phyloP scores from a whole-genome alignment of 1,139 yeast genomes.

The Scheffersomyces segobiensis region DNA sequence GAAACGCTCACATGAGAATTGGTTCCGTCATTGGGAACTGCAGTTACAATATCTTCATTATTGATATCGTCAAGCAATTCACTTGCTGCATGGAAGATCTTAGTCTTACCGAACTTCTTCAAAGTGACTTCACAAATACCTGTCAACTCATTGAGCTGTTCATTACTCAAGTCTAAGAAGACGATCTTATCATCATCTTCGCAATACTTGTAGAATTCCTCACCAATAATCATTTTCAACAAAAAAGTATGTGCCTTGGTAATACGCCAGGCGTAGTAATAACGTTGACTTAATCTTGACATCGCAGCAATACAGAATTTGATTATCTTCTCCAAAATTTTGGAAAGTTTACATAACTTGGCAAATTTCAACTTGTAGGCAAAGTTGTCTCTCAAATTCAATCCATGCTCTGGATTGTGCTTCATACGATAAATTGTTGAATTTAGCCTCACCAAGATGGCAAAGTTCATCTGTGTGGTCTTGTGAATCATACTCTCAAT shows the following conservation, averaged over 20 bases:
- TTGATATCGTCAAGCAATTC: slow-evolving; percentile 12
- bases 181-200: slow-evolving; percentile 7
- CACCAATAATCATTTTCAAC: slow-evolving; percentile 20
- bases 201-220: slow-evolving; percentile 32
- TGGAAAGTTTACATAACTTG: slow-evolving; percentile 13
- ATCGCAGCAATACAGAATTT: slow-evolving; percentile 25
- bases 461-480: slow-evolving; percentile 27
- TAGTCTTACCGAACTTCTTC: slow-evolving; percentile 13
- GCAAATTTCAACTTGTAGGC: slow-evolving; percentile 13
- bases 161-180: slow-evolving; percentile 12
- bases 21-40: slow-evolving; percentile 4
- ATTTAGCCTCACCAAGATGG: slow-evolving; percentile 16
- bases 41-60: slow-evolving; percentile 8
- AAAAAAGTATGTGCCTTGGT: slow-evolving; percentile 36
- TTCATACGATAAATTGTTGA: slow-evolving; percentile 13
- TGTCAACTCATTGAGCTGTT: slow-evolving; percentile 27
- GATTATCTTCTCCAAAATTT: slow-evolving; percentile 16
- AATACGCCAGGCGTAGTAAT: slow-evolving; percentile 48
- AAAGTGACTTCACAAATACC: slow-evolving; percentile 13
- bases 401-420: slow-evolving; percentile 16
- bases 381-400: slow-evolving; percentile 13
- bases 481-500: slow-evolving; percentile 32
- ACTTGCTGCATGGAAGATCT: slow-evolving; percentile 8
- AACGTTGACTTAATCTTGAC: slow-evolving; percentile 34
- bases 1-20: neutral